These are phyloP conservation scores for Cytospora piceae DNA, from an alignment of 2,329 filamentous ascomycete genomes.

Conservation along the genomic window DNA sequence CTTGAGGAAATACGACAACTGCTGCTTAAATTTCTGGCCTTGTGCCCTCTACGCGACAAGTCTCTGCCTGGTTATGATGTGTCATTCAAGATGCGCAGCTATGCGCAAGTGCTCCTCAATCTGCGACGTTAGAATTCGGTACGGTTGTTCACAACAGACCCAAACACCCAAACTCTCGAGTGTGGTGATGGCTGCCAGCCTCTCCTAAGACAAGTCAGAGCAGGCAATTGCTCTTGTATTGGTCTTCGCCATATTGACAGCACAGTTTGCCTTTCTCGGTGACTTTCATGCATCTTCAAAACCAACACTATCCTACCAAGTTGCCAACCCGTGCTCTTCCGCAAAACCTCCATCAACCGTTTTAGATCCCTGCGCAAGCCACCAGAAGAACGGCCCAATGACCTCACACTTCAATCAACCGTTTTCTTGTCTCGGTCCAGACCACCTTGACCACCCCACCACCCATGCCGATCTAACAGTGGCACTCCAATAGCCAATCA, in stretches of 20 bases:
- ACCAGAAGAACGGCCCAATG: background rate
- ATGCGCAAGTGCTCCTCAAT: background rate
- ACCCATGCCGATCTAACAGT: background rate
- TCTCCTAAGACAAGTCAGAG: background rate
- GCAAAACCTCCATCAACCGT: background rate
- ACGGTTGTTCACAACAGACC: background rate
- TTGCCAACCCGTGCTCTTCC: too few species aligned
- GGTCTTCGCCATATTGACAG: too few species aligned
- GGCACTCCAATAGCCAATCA: background rate
- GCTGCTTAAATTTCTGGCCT: background rate
- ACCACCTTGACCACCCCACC: background rate
- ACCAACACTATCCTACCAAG: too few species aligned
- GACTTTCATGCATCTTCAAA: too few species aligned
- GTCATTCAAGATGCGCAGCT: background rate
- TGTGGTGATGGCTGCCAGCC: background rate
- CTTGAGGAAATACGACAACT: slow-evolving; percentile 23
- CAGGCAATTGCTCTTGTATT: background rate
- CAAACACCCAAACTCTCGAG: background rate
- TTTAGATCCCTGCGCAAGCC: background rate
- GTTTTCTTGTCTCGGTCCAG: slow-evolving; percentile 1
- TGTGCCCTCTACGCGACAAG: background rate
- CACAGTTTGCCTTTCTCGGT: too few species aligned
- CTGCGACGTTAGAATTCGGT: background rate
- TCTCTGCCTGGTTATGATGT: background rate
- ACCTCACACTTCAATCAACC: background rate